Evolutionary conservation across 208 protist genomes (phyloP), one percentile per base, ranked within the genome.

Genomic region (Wallacemonas sp.): DNA sequence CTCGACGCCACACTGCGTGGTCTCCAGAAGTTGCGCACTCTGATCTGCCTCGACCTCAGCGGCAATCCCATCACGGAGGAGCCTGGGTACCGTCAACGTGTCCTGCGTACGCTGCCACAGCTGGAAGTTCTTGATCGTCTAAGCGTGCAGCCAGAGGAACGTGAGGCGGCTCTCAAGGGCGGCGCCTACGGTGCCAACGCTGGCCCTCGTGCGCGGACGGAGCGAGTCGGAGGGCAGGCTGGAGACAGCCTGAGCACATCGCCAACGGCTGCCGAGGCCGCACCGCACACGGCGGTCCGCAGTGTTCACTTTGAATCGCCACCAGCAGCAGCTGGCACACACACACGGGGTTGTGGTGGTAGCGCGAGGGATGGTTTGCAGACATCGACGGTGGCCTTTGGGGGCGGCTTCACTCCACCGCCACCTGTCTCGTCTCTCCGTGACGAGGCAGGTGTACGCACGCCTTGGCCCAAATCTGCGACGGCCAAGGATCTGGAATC

Each of bases 11-110:
- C 83, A 15, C 54, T 80, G 39, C 41, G 39, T 0, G 59, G 68
- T 12, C 74, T 95, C 39, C 53, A 55, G 62, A 78, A 63, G 1
- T 70, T 95, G 39, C 75, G 63, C n/a, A 68, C 54, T 9, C 70
- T 95, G 21, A 62, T 56, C 14, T 79, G 77, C 53, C 67, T 95
- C 0, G 84, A 90, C 65, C 71, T 95, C 28, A 74, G 69, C 34
- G 76, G 72, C 36, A 95, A 95, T 62, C 89, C 89, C 0, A 27
- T 93, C 15, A 78, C 68, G 1, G 84, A 84, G 21, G 83, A 89
- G 39, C 60, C 77, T 28, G 54, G 59, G 34, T 95, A 95, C 64
- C 83, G 89, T n/a, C 65, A 68, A 39, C 83, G 68, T 41, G 60
- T 91, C 14, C 70, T 96, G 22, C 51, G 62, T 17, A 68, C 75